A percentile compares a stretch with the other conserved stretches of the same genome.
Evolutionary conservation across 495 filamentous ascomycete genomes (phyloP).

Genomic region (Penicillium robsamsonii): DNA sequence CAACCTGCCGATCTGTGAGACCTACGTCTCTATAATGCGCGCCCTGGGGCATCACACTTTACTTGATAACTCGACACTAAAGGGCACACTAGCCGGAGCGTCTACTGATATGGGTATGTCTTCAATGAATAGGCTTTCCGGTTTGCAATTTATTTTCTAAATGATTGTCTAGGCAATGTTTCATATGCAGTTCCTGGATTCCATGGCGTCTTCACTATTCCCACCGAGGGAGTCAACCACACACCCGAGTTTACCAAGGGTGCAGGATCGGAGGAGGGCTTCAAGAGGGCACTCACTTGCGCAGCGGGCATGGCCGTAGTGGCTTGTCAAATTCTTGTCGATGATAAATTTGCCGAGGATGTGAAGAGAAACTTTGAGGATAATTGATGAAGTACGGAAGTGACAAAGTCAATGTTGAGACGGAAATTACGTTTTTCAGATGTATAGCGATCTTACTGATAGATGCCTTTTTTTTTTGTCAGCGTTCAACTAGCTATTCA

Average conservation of each 20-base stretch:
- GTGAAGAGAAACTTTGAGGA: constrained; percentile 31
- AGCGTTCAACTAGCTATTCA: no score
- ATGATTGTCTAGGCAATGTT: constrained; percentile 49
- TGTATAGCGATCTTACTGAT: no score
- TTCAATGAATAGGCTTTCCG: background rate
- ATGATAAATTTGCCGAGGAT: constrained; percentile 37
- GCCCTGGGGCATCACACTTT: constrained; percentile 44
- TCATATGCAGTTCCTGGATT: constrained; percentile 57
- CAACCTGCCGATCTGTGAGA: constrained; percentile 49
- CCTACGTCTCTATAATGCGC: constrained; percentile 52
- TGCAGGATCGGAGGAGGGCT: constrained; percentile 50
- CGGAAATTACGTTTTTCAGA: no score
- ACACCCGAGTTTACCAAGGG: constrained; percentile 54
- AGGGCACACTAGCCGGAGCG: constrained; percentile 23
- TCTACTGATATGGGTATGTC: constrained; percentile 44
- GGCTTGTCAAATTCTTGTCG: constrained; percentile 48
- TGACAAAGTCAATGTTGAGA: background rate
- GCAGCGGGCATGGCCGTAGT: constrained; percentile 59
- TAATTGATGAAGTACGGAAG: constrained; percentile 4
- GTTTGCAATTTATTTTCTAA: constrained; percentile 11
- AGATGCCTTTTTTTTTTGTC: no score
- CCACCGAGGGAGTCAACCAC: constrained; percentile 52
- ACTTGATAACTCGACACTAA: constrained; percentile 42
- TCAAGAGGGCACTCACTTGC: constrained; percentile 46
- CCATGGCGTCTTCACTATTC: constrained; percentile 56